These are phyloP conservation scores for Pythium diclinum DNA, from an alignment of 352 stramenopile species.

Conservation along the genomic window DNA sequence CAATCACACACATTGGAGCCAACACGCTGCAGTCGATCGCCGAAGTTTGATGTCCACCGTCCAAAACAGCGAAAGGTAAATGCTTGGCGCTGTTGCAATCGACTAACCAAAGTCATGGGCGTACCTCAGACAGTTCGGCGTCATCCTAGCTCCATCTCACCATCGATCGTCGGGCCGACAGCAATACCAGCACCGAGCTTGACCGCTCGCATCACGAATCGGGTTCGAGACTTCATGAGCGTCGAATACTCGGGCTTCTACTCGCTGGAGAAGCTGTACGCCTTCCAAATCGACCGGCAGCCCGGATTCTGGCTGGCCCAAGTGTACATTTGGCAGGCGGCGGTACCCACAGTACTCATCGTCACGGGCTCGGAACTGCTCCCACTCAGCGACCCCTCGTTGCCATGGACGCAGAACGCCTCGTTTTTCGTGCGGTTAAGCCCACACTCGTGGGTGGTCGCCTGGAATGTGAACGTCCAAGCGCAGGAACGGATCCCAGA, in stretches of 20 bases:
- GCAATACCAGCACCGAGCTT: not conserved
- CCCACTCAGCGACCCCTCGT: slow-evolving; percentile 7
- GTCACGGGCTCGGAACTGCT: slow-evolving; percentile 5
- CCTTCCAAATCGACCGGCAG: not conserved
- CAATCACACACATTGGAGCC: too few species aligned
- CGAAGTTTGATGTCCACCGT: too few species aligned
- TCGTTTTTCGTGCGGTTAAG: slow-evolving; percentile 33
- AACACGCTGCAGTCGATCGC: too few species aligned
- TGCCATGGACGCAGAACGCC: slow-evolving; percentile 4
- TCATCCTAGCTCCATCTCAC: not conserved
- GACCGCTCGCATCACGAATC: not conserved
- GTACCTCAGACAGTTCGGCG: not conserved
- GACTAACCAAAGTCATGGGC: too few species aligned
- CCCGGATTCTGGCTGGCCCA: not conserved
- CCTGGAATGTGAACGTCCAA: slow-evolving; percentile 15
- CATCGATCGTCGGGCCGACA: not conserved
- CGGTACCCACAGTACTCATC: not conserved
- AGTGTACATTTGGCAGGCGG: not conserved
- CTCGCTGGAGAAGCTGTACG: slow-evolving; percentile 16
- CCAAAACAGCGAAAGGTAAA: too few species aligned
- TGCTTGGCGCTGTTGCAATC: too few species aligned
- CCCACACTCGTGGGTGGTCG: slow-evolving; percentile 19
- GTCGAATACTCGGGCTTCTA: slow-evolving; percentile 18
- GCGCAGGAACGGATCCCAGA: slow-evolving; percentile 30
- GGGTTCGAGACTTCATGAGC: not conserved